Percentiles rank a stretch among this genome's conserved stretches.
Conservation (phyloP, 1,139 yeast species). For the Blastobotrys arbuscula region DNA sequence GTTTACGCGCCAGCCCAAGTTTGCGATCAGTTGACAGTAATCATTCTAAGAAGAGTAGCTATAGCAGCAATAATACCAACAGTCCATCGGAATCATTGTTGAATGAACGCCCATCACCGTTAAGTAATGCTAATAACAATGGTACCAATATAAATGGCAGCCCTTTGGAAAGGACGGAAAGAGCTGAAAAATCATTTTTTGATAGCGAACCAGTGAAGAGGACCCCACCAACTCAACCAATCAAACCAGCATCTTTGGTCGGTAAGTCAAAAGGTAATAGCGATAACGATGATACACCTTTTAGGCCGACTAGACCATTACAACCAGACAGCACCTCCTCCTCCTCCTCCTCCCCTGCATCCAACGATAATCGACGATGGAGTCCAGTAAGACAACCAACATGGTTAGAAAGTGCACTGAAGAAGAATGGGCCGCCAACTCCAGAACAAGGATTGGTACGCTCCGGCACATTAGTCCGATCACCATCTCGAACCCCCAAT, state of each 20-base stretch:
- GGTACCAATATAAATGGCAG: no score
- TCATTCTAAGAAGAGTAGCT: not conserved
- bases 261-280: not conserved
- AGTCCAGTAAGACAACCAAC: slow-evolving; percentile 29
- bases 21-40: not conserved
- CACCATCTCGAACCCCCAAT: slow-evolving; percentile 15
- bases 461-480: slow-evolving; percentile 14
- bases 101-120: no score
- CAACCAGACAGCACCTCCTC: not conserved
- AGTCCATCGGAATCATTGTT: slow-evolving; percentile 9
- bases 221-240: not conserved
- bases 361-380: slow-evolving; percentile 21
- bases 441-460: slow-evolving; percentile 17
- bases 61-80: not conserved
- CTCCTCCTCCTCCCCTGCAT: not conserved
- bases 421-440: slow-evolving; percentile 21
- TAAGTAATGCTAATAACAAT: no score
- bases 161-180: no score
- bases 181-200: no score
- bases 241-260: not conserved
- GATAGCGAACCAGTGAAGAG: not conserved
- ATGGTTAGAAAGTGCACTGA: slow-evolving; percentile 31
- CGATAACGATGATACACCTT: not conserved
- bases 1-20: not conserved
- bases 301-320: slow-evolving; percentile 1